These are phyloP conservation scores for Pichia sp. DNA, from an alignment of 1,139 yeast genomes.

Conservation along the genomic window DNA sequence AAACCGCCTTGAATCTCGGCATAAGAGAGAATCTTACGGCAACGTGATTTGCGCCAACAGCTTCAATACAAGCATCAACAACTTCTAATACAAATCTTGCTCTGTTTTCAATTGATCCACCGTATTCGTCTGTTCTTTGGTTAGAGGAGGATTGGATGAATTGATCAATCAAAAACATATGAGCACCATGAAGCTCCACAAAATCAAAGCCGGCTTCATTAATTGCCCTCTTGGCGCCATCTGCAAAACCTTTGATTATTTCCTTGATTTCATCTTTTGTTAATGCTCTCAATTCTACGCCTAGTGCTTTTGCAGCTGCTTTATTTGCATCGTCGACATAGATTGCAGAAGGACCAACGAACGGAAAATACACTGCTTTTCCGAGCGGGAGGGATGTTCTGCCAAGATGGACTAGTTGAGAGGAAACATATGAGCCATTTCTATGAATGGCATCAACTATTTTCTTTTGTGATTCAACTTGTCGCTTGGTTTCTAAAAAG, in stretches of 20 bases:
- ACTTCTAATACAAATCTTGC: slow-evolving; percentile 36
- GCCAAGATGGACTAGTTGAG: slow-evolving; percentile 63
- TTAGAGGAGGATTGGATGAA: slow-evolving; percentile 40
- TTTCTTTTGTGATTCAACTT: slow-evolving; percentile 43
- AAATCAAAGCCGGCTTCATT: slow-evolving; percentile 46
- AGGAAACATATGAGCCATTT: slow-evolving; percentile 46
- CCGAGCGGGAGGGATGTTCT: slow-evolving; percentile 45
- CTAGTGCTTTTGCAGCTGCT: slow-evolving; percentile 32
- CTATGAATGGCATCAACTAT: slow-evolving; percentile 55
- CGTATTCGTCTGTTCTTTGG: slow-evolving; percentile 48
- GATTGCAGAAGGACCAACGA: slow-evolving; percentile 46
- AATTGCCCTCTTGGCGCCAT: slow-evolving; percentile 44
- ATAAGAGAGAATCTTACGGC: slow-evolving; percentile 60
- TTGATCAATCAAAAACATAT: slow-evolving; percentile 44
- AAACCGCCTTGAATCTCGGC: slow-evolving; percentile 39
- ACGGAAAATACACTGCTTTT: slow-evolving; percentile 35
- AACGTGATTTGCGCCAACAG: slow-evolving; percentile 35
- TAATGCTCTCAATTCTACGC: slow-evolving; percentile 37
- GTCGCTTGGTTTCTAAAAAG: slow-evolving; percentile 49
- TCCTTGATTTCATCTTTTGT: slow-evolving; percentile 36
- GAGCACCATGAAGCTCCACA: slow-evolving; percentile 50
- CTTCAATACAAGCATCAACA: slow-evolving; percentile 35
- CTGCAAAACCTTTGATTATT: slow-evolving; percentile 37
- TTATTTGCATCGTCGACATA: slow-evolving; percentile 35
- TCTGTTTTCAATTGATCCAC: slow-evolving; percentile 46